Conservation (phyloP, 495 filamentous ascomycete species). For the Copromyces sp. region DNA sequence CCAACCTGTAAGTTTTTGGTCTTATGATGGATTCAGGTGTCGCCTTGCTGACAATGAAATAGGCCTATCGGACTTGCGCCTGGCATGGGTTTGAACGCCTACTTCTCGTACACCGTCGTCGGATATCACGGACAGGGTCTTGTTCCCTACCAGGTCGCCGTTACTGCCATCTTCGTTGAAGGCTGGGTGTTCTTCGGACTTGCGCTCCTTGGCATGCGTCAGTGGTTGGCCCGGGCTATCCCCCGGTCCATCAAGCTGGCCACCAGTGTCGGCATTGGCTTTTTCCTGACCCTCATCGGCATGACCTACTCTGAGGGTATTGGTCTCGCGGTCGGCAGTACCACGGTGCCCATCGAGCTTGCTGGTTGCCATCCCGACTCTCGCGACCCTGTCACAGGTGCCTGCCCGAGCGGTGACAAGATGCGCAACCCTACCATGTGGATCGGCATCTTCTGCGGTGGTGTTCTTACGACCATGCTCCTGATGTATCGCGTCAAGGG, state of each 20-base stretch:
- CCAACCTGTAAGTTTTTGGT: slow-evolving; percentile 35
- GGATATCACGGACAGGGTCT: slow-evolving; percentile 57
- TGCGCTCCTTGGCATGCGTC: slow-evolving; percentile 63
- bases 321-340: slow-evolving; percentile 54
- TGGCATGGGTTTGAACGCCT: slow-evolving; percentile 78
- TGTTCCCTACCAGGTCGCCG: slow-evolving; percentile 57
- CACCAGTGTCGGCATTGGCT: slow-evolving; percentile 70
- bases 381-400: slow-evolving; percentile 23
- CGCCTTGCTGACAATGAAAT: slow-evolving; percentile 12
- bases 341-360: slow-evolving; percentile 50
- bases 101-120: slow-evolving; percentile 76
- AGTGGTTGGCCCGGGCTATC: slow-evolving; percentile 72
- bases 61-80: slow-evolving; percentile 69
- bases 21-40: not conserved
- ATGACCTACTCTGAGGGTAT: slow-evolving; percentile 72
- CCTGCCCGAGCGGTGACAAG: slow-evolving; percentile 46
- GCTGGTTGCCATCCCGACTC: slow-evolving; percentile 49
- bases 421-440: slow-evolving; percentile 72
- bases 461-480: slow-evolving; percentile 61
- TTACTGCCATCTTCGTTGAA: slow-evolving; percentile 78
- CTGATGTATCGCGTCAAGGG: slow-evolving; percentile 80
- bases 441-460: slow-evolving; percentile 76
- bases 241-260: slow-evolving; percentile 73
- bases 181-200: slow-evolving; percentile 62
- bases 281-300: slow-evolving; percentile 73